A percentile compares a stretch with the other conserved stretches of the same genome.
phyloP scores from a whole-genome alignment of 31 red algal species.

The Porphyra umbilicalis region DNA sequence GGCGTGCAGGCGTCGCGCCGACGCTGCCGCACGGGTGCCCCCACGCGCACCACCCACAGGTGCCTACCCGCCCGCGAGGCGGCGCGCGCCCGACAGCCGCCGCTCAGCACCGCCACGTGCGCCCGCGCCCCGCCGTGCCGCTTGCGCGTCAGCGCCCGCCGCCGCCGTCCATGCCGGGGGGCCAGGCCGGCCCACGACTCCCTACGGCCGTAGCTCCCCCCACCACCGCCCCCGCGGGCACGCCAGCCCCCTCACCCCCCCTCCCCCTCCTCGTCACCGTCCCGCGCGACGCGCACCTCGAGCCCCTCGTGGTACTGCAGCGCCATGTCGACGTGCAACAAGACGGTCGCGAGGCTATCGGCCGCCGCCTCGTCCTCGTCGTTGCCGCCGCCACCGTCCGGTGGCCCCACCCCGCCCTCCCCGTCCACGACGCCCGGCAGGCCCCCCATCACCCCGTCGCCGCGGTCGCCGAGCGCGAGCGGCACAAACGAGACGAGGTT shows the following conservation, averaged over 20 bases:
- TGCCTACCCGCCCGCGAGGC: too few relatives aligned
- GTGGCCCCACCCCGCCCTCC: neutral
- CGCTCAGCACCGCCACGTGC: too few relatives aligned
- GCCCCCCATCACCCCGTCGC: neutral
- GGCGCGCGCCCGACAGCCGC: too few relatives aligned
- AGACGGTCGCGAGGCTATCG: constrained; percentile 42
- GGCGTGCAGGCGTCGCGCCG: too few relatives aligned
- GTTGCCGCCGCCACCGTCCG: neutral
- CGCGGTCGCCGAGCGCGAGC: constrained; percentile 33
- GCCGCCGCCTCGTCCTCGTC: constrained; percentile 3
- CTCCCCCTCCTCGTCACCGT: neutral
- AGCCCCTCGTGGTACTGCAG: constrained; percentile 85
- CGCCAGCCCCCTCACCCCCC: neutral
- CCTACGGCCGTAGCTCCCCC: neutral
- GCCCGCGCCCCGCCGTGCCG: too few relatives aligned
- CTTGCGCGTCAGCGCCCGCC: too few relatives aligned
- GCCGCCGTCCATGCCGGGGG: too few relatives aligned
- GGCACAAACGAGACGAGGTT: constrained; percentile 72
- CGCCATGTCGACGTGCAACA: constrained; percentile 56
- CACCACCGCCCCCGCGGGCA: neutral
- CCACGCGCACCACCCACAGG: too few relatives aligned
- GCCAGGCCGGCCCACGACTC: too few relatives aligned
- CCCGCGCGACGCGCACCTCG: constrained; percentile 15
- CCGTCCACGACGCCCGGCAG: neutral
- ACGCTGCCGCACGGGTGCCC: too few relatives aligned